Evolutionary conservation across 2,329 filamentous ascomycete species (phyloP).

Genomic region (Albifimbria verrucaria): DNA sequence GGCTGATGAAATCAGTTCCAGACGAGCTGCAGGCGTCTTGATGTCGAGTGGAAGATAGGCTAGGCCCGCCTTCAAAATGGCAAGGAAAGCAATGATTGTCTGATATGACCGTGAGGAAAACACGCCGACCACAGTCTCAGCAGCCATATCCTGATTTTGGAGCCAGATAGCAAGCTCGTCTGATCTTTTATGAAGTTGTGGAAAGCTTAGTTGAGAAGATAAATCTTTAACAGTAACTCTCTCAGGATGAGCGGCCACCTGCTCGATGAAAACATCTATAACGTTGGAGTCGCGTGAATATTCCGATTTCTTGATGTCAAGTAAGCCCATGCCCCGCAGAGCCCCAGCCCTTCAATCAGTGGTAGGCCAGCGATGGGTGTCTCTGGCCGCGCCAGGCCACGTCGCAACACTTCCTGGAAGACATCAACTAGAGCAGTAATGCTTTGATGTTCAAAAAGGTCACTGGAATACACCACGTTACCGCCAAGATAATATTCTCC

Average conservation of each 20-base stretch:
- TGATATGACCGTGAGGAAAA: constrained; percentile 7
- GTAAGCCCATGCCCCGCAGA: no score
- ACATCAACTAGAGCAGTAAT: background rate
- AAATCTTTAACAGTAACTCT: constrained; percentile 16
- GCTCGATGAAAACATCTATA: constrained; percentile 18
- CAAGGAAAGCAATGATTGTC: constrained; percentile 8
- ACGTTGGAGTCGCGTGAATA: background rate
- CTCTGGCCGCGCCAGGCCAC: background rate
- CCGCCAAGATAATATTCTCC: background rate
- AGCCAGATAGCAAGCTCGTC: constrained; percentile 14
- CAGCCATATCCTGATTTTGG: background rate
- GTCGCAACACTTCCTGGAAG: background rate
- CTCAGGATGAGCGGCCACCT: constrained; percentile 11
- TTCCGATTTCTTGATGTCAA: no score
- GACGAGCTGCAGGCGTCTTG: constrained; percentile 8
- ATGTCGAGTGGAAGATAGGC: constrained; percentile 14
- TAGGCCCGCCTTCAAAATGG: constrained; percentile 14
- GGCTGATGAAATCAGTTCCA: constrained; percentile 9
- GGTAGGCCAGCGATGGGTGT: constrained; percentile 2
- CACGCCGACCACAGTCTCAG: constrained; percentile 8
- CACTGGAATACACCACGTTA: background rate
- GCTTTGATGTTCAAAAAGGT: background rate
- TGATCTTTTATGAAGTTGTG: constrained; percentile 14
- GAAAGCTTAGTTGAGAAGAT: constrained; percentile 11
- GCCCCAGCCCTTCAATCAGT: background rate